Evolutionary conservation across 2,329 filamentous ascomycete species (phyloP), one percentile per base, ranked within the genome.

Genomic region (Paecilomyces niveus): DNA sequence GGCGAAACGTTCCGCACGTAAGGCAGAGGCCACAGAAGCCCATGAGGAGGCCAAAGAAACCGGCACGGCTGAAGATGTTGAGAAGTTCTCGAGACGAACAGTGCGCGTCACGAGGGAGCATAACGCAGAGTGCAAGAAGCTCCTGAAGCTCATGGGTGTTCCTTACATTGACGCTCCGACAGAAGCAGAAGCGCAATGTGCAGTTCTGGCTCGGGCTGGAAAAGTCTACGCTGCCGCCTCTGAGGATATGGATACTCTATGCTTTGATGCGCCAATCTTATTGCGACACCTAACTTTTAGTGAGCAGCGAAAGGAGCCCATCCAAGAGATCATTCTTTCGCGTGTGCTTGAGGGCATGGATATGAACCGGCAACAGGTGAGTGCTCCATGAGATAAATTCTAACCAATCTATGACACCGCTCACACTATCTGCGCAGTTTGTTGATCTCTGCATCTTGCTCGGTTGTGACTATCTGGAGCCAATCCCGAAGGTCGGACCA

Each of bases 171-270:
- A 97, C 69, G 94, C 94, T 0, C 94, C 94, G 0, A 99, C 94
- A 0, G 94, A 99, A 75, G 94, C 94, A 3, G 94, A 99, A 78
- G 94, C 94, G 1, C 94, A 99, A 73, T 99, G 94, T 73, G 94
- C 94, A 2, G 89, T 88, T 49, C 81, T 99, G 61, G 94, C 94
- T 0, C 83, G 89, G 61, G 92, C 90, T 4, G 93, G 92, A 39
- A 97, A 97, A 77, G 94, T 99, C 55, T 99, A 95, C 72, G 94
- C 92, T 3, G 94, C 94, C 21, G 94, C 94, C 2, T 96, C 90
- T 63, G 94, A 99, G 77, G 94, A 99, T 76, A 99, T 99, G 94
- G 94, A 99, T 71, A 99, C 94, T 0, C 80, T 99, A 57, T 97
- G 93, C 69, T 99, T 99, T 75, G 87, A 97, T 68, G 83, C 92